phyloP scores from a whole-genome alignment of 2,329 filamentous ascomycete genomes.

The Penicillium occitanis region DNA sequence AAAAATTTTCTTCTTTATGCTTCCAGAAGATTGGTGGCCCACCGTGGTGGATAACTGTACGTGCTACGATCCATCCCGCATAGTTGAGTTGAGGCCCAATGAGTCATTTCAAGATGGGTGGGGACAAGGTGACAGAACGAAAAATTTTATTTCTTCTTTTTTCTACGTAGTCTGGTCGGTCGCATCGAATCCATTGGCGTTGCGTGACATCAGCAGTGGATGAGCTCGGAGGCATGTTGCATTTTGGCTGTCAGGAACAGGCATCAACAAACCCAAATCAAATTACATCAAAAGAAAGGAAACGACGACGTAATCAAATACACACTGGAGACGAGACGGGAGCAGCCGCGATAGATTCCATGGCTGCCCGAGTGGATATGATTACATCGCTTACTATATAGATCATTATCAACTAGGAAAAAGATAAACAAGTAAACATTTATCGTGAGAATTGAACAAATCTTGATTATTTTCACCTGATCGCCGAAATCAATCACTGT shows the following conservation, averaged over 20 bases:
- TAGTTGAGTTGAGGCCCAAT: conserved; percentile 19
- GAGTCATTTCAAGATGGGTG: conserved; percentile 18
- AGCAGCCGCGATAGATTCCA: conserved; percentile 13
- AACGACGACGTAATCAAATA: neutral
- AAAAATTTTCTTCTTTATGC: conserved; percentile 4
- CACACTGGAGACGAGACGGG: conserved; percentile 6
- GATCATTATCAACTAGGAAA: conserved; percentile 3
- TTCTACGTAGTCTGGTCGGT: neutral
- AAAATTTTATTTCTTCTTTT: neutral
- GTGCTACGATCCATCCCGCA: conserved; percentile 8
- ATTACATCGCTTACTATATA: neutral
- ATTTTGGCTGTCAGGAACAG: conserved; percentile 16
- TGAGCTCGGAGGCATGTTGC: conserved; percentile 1
- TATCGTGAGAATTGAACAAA: neutral
- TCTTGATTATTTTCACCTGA: neutral
- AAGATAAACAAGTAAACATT: conserved; percentile 1
- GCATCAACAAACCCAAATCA: neutral
- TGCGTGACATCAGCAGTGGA: neutral
- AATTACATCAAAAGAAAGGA: neutral
- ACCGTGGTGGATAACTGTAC: conserved; percentile 16
- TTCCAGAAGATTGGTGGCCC: conserved; percentile 20
- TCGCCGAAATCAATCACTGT: neutral
- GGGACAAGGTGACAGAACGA: neutral
- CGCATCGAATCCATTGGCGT: neutral
- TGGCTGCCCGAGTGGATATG: conserved; percentile 18